Evolutionary conservation across 2,329 filamentous ascomycete genomes (phyloP), one percentile per base, ranked within the genome.

Genomic region (Neurospora crassa): DNA sequence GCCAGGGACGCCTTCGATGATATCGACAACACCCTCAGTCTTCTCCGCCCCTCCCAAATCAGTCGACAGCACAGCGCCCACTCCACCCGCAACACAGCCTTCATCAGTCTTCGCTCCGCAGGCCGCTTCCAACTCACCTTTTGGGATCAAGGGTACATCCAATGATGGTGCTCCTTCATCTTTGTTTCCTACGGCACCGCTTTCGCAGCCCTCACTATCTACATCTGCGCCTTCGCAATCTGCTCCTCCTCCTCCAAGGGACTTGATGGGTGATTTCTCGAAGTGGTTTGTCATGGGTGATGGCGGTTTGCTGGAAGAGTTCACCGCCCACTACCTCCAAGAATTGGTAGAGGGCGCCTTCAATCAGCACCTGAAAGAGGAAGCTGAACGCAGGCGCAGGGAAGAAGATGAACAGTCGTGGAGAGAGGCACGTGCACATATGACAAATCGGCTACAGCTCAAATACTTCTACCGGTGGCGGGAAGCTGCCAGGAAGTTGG

Each of bases 401-500:
- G 85, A 87, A 71, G 85, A 87, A 74, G 85, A 88, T 53, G 82
- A 83, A 6, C 77, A 73, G 76, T 84, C 76, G 67, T 85, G 78
- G 81, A 82, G 81, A 2, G 79, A 85, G 70, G 86, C 86, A 16
- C 80, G 81, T 18, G 78, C 80, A n/a, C 87, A 85, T 74, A 82
- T 84, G 45, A 76, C 74, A 3, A 84, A 86, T 75, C 87, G 81
- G 70, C 79, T 89, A 40, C 79, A 81, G 14, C 79, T 88, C 72
- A 87, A 84, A 68, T 89, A 82, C 77, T 88, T 89, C 72, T 88
- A 88, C 74, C 81, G 81, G 20, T 89, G 87, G 87, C 84, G 83
- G 68, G 77, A 84, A 16, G 82, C 79, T 47, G 85, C 84, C 10
- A 82, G 86, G 14, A 81, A 83, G 67, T 82, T 82, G 20, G 82